Evolutionary conservation across 129 eudicot genomes (phyloP), one percentile per base, ranked within the genome.

Genomic region (Apium graveolens): DNA sequence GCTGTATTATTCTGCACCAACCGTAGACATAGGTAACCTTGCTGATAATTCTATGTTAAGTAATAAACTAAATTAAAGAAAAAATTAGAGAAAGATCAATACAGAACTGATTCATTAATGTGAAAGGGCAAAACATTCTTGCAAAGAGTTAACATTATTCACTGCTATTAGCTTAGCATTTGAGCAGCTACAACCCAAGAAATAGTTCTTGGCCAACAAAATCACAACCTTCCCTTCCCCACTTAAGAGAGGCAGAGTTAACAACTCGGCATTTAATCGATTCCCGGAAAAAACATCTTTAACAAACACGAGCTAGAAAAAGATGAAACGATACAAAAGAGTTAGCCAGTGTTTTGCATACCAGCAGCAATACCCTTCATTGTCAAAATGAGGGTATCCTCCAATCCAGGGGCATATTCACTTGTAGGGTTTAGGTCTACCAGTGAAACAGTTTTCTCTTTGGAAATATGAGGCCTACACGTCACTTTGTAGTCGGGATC

Each of bases 351-450:
- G 89, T 96, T 96, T 86, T 96, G 99, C 93, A 96, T 82, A 29
- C 99, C 99, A 24, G 99, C 99, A 73, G 99, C 99, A 88, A 96
- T 89, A 41, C 99, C 99, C 90, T 96, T 96, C 99, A 96, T 94
- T 86, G 98, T 90, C 90, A 94, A 71, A 82, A 94, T 94, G 82
- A 94, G 93, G 1, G 98, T 96, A 85, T 96, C 99, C 85, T 96
- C 99, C 81, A 96, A 79, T 26, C 99, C 99, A 11, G 99, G 99
- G 17, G 99, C 99, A 45, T 96, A 96, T 81, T 96, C 99, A 42
- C 99, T 96, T 7, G 92, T 86, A 13, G 97, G 97, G 78, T 92
- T 96, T 77, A 96, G 73, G 80, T 86, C 87, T 79, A 96, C 90
- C 8, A 92, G 94, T 71, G 90, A 90, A n/a, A 95, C 95, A 3